phyloP scores from a whole-genome alignment of 1,284 basidiomycete genomes.

The Boletus subluridellus region DNA sequence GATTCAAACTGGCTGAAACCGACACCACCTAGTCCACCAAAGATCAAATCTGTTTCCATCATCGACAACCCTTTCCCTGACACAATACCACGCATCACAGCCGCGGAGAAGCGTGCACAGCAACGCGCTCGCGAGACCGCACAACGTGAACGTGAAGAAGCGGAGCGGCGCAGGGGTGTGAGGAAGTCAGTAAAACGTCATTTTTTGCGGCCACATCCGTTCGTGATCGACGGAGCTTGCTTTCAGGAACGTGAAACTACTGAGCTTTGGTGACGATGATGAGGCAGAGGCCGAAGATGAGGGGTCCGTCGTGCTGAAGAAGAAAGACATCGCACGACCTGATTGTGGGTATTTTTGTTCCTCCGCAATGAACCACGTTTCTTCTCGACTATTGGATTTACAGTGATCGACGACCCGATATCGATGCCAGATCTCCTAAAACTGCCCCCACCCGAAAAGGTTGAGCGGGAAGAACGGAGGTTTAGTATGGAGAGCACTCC shows the following conservation, averaged over 20 bases:
- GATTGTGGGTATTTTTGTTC: conserved; percentile 58
- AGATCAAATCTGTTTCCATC: conserved; percentile 79
- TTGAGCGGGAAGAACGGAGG: conserved; percentile 9
- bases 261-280: conserved; percentile 86
- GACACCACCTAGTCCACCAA: conserved; percentile 67
- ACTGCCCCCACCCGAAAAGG: conserved; percentile 17
- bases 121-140: conserved; percentile 73
- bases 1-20: conserved; percentile 2
- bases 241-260: conserved; percentile 75
- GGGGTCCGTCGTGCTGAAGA: conserved; percentile 52
- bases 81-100: conserved; percentile 94
- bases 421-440: conserved; percentile 23
- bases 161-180: conserved; percentile 66
- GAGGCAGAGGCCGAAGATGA: conserved; percentile 52
- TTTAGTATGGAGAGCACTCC: not conserved
- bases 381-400: not conserved
- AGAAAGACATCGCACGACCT: conserved; percentile 75
- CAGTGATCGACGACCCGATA: conserved; percentile 52
- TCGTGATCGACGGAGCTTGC: not conserved
- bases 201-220: not conserved
- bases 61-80: conserved; percentile 93
- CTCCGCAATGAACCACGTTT: not conserved
- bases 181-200: conserved; percentile 64
- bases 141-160: conserved; percentile 74
- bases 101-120: conserved; percentile 82